Evolutionary conservation across 768 basidiomycete genomes (phyloP), one percentile per base, ranked within the genome.

Genomic region (Termitomyces sp.): DNA sequence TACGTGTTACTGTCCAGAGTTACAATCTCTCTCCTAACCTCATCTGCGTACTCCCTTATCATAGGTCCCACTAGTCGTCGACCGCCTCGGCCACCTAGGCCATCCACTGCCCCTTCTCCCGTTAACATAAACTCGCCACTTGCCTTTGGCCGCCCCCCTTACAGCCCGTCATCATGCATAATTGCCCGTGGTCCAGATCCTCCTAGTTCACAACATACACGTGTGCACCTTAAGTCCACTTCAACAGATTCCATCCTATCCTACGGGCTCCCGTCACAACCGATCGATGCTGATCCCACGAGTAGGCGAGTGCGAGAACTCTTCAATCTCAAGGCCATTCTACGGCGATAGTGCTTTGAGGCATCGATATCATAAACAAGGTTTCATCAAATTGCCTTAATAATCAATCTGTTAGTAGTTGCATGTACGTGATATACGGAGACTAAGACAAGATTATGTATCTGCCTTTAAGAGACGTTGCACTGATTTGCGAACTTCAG

Each of bases 401-500:
- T 54, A 21, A 57, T 52, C 51, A 60, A 55, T 54, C n/a, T 54
- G 58, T 58, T 55, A 66, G 51, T 66, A 64, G 62, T 63, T 63
- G 60, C 56, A 60, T 54, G 50, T 59, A 51, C 17, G 19, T 38
- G 26, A n/a, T 53, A 65, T 53, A 56, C 44, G 62, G 37, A 57
- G 49, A 45, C 50, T 59, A 47, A n/a, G 15, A 28, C 5, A 53
- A 50, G 47, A 62, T 63, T 61, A 67, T 61, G 66, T 60, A 26
- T 64, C 66, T 59, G 68, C 62, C 57, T 72, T 70, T 61, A 83
- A 65, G 47, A 71, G 72, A 63, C 75, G 79, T 62, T 79, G 75
- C 60, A 82, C 63, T 60, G 80, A 68, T 67, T 77, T 82, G 66
- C 85, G 79, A 43, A 89, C 85, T 68, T 89, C 87, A 4, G 69